Conservation (phyloP, 1,284 basidiomycete genomes). For the Rhodotorula sp. region DNA sequence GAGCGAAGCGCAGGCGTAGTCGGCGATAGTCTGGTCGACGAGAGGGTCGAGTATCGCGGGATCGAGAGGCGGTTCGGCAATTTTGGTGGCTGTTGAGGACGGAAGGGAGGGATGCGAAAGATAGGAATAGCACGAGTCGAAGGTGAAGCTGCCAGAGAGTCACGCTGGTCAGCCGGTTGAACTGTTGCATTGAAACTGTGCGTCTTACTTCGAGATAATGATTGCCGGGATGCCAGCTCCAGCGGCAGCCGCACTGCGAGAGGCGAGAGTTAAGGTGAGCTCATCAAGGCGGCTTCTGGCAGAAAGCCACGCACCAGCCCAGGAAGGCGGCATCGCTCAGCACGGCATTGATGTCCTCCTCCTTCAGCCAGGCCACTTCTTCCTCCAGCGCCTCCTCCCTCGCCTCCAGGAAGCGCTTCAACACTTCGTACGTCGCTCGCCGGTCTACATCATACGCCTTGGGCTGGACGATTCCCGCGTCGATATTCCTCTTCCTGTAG, state of each 20-base stretch:
- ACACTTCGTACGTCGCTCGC: conserved; percentile 62
- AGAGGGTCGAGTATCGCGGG: conserved; percentile 57
- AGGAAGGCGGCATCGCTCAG: conserved; percentile 73
- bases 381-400: conserved; percentile 59
- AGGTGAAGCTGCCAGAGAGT: conserved; percentile 62
- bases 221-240: conserved; percentile 62
- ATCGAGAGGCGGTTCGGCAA: conserved; percentile 59
- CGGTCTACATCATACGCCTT: conserved; percentile 59
- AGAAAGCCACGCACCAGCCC: conserved; percentile 60
- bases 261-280: neutral
- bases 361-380: conserved; percentile 61
- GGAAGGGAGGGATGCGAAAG: conserved; percentile 56
- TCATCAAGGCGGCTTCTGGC: neutral
- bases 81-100: conserved; percentile 37
- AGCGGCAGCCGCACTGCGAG: conserved; percentile 64
- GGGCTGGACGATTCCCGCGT: conserved; percentile 45
- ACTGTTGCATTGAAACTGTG: too few species aligned
- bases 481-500: conserved; percentile 43
- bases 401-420: conserved; percentile 59
- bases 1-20: conserved; percentile 69
- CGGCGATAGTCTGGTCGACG: conserved; percentile 60
- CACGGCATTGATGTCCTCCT: conserved; percentile 60
- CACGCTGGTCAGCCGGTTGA: neutral
- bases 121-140: conserved; percentile 75
- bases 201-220: conserved; percentile 58